Evolutionary conservation across 345 rosid genomes (phyloP), one percentile per base, ranked within the genome.

Genomic region (Orychophragmus violaceus): DNA sequence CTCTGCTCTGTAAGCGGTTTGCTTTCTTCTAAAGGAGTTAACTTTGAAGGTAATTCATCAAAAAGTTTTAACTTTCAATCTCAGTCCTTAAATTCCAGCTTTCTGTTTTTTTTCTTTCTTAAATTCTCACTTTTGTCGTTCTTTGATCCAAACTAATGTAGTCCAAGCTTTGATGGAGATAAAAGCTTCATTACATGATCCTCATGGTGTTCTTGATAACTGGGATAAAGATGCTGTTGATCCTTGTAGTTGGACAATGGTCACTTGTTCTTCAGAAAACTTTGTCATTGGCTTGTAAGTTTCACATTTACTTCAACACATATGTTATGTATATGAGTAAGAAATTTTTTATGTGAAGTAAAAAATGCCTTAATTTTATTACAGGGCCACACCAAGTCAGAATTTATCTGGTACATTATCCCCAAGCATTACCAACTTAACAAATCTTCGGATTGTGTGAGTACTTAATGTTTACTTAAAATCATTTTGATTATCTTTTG

Each of bases 181-280:
- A 72, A 90, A 90, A 72, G 85, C 76, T 32, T 84, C 80, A 64
- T 55, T 90, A 27, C 77, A 78, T 72, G 97, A 87, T 82, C 97
- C 97, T 71, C 92, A 82, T 79, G 92, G 91, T 29, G 92, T 90
- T 58, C 91, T 90, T 76, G 97, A 87, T 32, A 90, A 82, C 65
- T 90, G 97, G 97, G 97, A 90, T 78, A 84, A 70, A 19, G 88
- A 84, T 83, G 90, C 97, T 74, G 97, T 90, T 78, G 97, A 90
- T 84, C 97, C 97, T 27, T 90, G 97, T 78, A 85, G 95, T 78
- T 90, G 97, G 97, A 76, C 95, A n/a, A 90, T 90, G 97, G 84
- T 90, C 48, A 90, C 97, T 72, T 90, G 97, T 69, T 87, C 97
- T 50, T 51, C 84, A 16, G 86, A 87, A 48, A 72, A 80, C 78